Evolutionary conservation across 805 yeast genomes (phyloP).

Genomic region (Candida adriatica): DNA sequence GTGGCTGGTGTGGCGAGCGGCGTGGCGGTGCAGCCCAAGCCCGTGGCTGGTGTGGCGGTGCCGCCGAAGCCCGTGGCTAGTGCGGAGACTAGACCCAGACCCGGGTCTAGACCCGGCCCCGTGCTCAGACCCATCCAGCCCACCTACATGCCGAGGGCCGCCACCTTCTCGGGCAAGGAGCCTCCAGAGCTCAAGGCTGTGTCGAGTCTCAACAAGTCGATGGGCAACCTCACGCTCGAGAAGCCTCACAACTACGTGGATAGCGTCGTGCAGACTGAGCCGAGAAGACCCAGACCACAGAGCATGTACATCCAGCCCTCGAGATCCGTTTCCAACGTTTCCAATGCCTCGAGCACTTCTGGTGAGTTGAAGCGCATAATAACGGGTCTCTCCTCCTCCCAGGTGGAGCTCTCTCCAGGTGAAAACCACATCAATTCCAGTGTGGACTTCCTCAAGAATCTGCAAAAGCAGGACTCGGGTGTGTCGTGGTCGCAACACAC

Average conservation of each 20-base stretch:
- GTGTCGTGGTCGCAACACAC: slow-evolving; percentile 26
- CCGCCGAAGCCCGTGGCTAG: background rate
- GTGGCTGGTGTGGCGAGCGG: background rate
- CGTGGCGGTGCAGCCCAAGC: background rate
- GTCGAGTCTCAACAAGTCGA: slow-evolving; percentile 16
- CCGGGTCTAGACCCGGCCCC: background rate
- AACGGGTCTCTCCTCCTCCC: slow-evolving; percentile 18
- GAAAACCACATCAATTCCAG: slow-evolving; percentile 27
- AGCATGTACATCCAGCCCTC: slow-evolving; percentile 28
- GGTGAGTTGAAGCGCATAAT: slow-evolving; percentile 23
- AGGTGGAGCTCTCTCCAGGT: slow-evolving; percentile 20
- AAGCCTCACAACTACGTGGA: slow-evolving; percentile 23
- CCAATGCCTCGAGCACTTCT: slow-evolving; percentile 1
- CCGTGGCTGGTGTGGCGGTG: background rate
- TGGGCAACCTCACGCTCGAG: slow-evolving; percentile 16
- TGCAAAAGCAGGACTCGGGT: slow-evolving; percentile 31
- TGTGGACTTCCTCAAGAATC: slow-evolving; percentile 31
- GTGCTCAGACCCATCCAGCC: background rate
- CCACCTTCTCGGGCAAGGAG: slow-evolving; percentile 16
- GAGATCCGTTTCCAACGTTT: slow-evolving; percentile 8
- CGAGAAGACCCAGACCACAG: slow-evolving; percentile 23
- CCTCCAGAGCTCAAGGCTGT: slow-evolving; percentile 14
- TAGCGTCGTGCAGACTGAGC: slow-evolving; percentile 23
- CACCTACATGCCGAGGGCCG: slow-evolving; percentile 1
- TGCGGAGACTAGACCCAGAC: background rate